phyloP scores from a whole-genome alignment of 75 land plant species.

The Picea sitchensis region DNA sequence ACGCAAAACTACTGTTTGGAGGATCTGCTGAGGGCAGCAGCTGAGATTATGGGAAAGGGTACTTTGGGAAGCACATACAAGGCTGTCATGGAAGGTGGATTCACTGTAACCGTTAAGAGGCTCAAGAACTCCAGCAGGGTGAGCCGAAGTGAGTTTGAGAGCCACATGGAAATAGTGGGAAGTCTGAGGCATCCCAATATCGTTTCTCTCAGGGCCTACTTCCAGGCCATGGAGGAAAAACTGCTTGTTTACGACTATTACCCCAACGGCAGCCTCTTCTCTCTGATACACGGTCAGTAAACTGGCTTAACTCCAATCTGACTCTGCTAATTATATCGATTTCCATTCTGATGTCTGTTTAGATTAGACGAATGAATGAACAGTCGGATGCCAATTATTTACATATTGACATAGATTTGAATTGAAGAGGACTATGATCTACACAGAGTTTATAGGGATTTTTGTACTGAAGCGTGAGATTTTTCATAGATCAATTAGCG shows the following conservation, averaged over 20 bases:
- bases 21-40: conserved; percentile 47
- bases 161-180: conserved; percentile 23
- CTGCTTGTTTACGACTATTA: conserved; percentile 40
- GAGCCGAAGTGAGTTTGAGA: conserved; percentile 23
- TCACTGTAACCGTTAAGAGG: conserved; percentile 39
- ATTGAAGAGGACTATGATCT: no score
- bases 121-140: conserved; percentile 21
- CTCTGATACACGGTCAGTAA: conserved; percentile 40
- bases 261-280: conserved; percentile 44
- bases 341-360: no score
- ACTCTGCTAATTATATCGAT: no score
- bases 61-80: conserved; percentile 35
- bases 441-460: no score
- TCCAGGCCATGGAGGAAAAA: conserved; percentile 37
- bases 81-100: conserved; percentile 27
- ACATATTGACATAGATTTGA: no score
- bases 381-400: no score
- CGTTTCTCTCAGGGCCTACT: conserved; percentile 36
- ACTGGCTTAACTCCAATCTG: background rate
- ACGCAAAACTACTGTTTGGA: conserved; percentile 17
- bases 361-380: no score
- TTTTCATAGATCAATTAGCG: no score
- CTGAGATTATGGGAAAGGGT: conserved; percentile 41
- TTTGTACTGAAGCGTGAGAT: no score
- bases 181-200: conserved; percentile 29